Base-by-base conservation (phyloP, 306 rosid species). In the Gynostemma pentaphyllum region DNA sequence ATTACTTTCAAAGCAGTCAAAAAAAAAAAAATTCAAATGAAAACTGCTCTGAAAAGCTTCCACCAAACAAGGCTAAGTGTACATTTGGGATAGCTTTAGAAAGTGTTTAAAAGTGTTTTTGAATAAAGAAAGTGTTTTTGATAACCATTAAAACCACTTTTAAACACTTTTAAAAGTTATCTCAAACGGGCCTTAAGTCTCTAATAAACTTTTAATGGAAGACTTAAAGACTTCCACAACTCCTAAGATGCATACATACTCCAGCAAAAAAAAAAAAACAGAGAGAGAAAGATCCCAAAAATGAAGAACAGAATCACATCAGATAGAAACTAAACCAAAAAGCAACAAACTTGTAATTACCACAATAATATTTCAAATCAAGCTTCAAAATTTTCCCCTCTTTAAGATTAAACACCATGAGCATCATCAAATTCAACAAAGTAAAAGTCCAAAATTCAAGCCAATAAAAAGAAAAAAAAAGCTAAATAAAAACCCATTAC, bases 361-460 rank as follows among this genome's bases (percentile, higher is more conserved):
- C 45, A 32, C 45, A 18, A 47, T 18, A 65, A 47, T 21, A 45
- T 9, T 15, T 64, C 30, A 64, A 7, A 42, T 40, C 22, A 63
- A 42, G 40, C 26, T 42, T 42, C 18, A 24, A 6, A 5, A 24
- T 62, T 62, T 22, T 26, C 16, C 44, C 12, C 42, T 9, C 26
- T 18, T 9, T 36, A 5, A 28, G 18, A 45, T 9, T 27, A 5
- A 45, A 42, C 56, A 46, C 41, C 45, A 16, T 3, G 26, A 45
- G 53, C 30, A 47, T 21, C 56, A 47, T 47, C 59, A 65, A 65
- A 39, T 30, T 65, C 32, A 47, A 16, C 30, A 65, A 40, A 21
- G 28, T 42, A 45, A 24, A 22, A 45, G 14, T 45, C 26, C 15
- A 45, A 11, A 37, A 5, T 54, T 4, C 12, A 14, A 32, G 22